A percentile compares a stretch with the other conserved stretches of the same genome.
These are phyloP conservation scores for Juglanconis juglandina DNA, from an alignment of 2,329 filamentous ascomycete species.

Conservation along the genomic window DNA sequence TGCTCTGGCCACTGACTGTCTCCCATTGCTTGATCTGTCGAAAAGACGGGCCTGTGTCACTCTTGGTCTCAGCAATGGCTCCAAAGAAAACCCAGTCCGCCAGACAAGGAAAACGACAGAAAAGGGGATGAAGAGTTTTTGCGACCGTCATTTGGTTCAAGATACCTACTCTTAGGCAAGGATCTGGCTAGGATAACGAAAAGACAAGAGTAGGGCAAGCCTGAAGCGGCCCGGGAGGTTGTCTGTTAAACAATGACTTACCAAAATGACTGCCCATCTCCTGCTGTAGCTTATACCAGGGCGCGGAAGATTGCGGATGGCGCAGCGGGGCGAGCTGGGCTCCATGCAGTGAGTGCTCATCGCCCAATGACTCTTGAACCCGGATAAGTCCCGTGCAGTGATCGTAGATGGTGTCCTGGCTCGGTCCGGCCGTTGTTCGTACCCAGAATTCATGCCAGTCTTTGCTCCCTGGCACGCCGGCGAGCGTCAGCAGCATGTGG, in stretches of 20 bases:
- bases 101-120: too few relatives aligned
- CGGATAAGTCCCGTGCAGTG: constrained; percentile 24
- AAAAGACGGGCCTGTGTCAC: too few relatives aligned
- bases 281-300: neutral
- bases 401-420: neutral
- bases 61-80: too few relatives aligned
- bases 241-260: too few relatives aligned
- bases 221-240: too few relatives aligned
- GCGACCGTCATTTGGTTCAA: too few relatives aligned
- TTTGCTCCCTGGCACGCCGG: constrained; percentile 7
- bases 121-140: too few relatives aligned
- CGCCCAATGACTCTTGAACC: constrained; percentile 18
- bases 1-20: constrained; percentile 19
- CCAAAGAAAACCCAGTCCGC: too few relatives aligned
- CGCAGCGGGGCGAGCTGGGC: neutral
- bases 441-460: constrained; percentile 27
- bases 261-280: neutral
- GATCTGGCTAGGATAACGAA: too few relatives aligned
- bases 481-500: constrained; percentile 13
- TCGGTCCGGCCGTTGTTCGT: neutral
- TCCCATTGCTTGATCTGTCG: too few relatives aligned
- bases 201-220: too few relatives aligned
- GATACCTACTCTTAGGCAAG: too few relatives aligned
- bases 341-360: neutral
- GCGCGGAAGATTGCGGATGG: neutral